Percentiles rank a stretch among this genome's conserved stretches.
These are phyloP conservation scores for Irpex sp. DNA, from an alignment of 1,284 basidiomycete genomes.

Conservation along the genomic window DNA sequence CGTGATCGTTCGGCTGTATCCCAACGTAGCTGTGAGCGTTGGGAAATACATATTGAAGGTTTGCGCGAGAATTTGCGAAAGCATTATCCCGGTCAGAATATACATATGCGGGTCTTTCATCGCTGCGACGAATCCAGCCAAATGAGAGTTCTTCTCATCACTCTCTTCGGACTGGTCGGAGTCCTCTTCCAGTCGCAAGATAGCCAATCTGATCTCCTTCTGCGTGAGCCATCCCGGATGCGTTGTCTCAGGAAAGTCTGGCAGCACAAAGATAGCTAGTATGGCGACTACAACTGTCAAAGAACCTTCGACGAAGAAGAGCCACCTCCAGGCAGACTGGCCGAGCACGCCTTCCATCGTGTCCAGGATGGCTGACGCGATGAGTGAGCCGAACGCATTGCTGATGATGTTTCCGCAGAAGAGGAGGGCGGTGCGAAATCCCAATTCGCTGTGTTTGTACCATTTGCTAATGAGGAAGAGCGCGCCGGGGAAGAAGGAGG, in stretches of 20 bases:
- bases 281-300: slow-evolving; percentile 64
- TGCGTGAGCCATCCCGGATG: slow-evolving; percentile 50
- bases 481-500: slow-evolving; percentile 72
- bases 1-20: slow-evolving; percentile 58
- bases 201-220: slow-evolving; percentile 62
- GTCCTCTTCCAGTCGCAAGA: slow-evolving; percentile 64
- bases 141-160: slow-evolving; percentile 25
- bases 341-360: slow-evolving; percentile 71
- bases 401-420: slow-evolving; percentile 73
- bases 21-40: slow-evolving; percentile 66
- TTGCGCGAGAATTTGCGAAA: slow-evolving; percentile 47
- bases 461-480: slow-evolving; percentile 67
- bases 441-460: slow-evolving; percentile 69
- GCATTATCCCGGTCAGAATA: slow-evolving; percentile 57
- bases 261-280: slow-evolving; percentile 63
- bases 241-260: slow-evolving; percentile 68
- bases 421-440: slow-evolving; percentile 70
- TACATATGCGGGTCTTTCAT: slow-evolving; percentile 73
- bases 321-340: slow-evolving; percentile 71
- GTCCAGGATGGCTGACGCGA: slow-evolving; percentile 73
- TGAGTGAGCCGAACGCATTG: slow-evolving; percentile 80
- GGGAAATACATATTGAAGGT: slow-evolving; percentile 78
- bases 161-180: slow-evolving; percentile 49
- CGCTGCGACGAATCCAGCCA: slow-evolving; percentile 53
- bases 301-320: slow-evolving; percentile 73